These are phyloP conservation scores for Pichia manshurica DNA, from an alignment of 805 yeast species.

Conservation along the genomic window DNA sequence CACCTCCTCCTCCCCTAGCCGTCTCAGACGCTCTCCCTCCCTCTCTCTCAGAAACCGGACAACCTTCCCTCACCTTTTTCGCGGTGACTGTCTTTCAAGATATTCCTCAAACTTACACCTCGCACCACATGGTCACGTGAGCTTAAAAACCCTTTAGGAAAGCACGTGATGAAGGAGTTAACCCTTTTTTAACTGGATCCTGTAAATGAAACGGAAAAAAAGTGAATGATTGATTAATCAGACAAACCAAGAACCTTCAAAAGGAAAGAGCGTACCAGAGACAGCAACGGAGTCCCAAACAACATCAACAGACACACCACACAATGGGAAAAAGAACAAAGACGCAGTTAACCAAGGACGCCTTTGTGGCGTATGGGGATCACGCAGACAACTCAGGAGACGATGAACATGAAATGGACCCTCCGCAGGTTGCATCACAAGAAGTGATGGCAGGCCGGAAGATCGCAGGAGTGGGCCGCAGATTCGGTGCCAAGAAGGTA, in stretches of 20 bases:
- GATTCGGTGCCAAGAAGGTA: conserved; percentile 1
- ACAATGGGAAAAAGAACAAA: conserved; percentile 48
- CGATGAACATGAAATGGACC: conserved; percentile 34
- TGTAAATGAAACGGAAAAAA: too few species aligned
- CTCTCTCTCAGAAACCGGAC: neutral
- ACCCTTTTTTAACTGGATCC: too few species aligned
- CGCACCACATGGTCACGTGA: neutral
- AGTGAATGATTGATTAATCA: too few species aligned
- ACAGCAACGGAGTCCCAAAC: too few species aligned
- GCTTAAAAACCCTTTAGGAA: too few species aligned
- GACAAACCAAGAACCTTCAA: too few species aligned
- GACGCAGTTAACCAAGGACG: conserved; percentile 48
- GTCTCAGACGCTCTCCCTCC: neutral
- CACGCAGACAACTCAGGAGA: conserved; percentile 17
- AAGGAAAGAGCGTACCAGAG: too few species aligned
- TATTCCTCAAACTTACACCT: too few species aligned
- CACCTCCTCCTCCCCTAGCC: neutral
- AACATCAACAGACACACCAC: neutral
- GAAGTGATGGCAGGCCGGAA: conserved; percentile 63
- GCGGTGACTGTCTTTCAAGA: too few species aligned
- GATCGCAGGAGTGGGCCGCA: conserved; percentile 38
- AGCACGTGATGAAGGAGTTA: too few species aligned
- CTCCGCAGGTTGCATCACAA: conserved; percentile 47
- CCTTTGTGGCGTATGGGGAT: conserved; percentile 5
- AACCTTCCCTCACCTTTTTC: neutral